These are phyloP conservation scores for Euphorbia corollata DNA, from an alignment of 441 rosid genomes.

Conservation along the genomic window DNA sequence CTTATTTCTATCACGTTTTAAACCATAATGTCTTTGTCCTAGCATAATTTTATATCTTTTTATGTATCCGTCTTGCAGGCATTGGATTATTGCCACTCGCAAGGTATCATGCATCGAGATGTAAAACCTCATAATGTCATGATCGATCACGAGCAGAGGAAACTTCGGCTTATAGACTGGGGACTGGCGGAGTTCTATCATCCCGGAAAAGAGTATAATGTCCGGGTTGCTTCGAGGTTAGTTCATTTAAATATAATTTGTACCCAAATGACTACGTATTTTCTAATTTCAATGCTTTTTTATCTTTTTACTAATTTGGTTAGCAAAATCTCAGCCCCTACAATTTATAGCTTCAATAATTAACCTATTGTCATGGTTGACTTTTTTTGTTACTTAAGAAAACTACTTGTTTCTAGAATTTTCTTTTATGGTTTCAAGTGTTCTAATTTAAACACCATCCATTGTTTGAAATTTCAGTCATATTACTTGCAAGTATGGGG, in stretches of 20 bases:
- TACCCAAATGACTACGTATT: neutral
- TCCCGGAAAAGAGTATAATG: conserved; percentile 93
- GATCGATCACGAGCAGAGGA: conserved; percentile 95
- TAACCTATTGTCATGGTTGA: neutral
- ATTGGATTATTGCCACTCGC: conserved; percentile 90
- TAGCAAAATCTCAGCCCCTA: neutral
- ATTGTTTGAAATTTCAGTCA: no score
- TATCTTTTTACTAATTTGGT: neutral
- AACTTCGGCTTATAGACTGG: conserved; percentile 95
- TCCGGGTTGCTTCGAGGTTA: conserved; percentile 95
- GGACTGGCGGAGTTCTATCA: conserved; percentile 98
- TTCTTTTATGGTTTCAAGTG: neutral
- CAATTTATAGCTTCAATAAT: neutral
- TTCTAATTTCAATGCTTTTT: neutral
- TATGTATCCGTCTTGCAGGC: conserved; percentile 43
- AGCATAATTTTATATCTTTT: conserved; percentile 3
- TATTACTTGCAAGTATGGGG: no score
- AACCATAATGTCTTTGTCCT: conserved; percentile 1
- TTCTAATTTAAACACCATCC: no score
- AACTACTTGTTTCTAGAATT: neutral
- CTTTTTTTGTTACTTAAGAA: no score
- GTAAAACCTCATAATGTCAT: conserved; percentile 98
- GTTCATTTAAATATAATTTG: conserved; percentile 13
- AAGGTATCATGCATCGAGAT: conserved; percentile 98
- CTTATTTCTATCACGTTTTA: neutral